A percentile compares a stretch with the other conserved stretches of the same genome.
phyloP scores from a whole-genome alignment of 2,329 filamentous ascomycete genomes.

The Fusarium sp. region DNA sequence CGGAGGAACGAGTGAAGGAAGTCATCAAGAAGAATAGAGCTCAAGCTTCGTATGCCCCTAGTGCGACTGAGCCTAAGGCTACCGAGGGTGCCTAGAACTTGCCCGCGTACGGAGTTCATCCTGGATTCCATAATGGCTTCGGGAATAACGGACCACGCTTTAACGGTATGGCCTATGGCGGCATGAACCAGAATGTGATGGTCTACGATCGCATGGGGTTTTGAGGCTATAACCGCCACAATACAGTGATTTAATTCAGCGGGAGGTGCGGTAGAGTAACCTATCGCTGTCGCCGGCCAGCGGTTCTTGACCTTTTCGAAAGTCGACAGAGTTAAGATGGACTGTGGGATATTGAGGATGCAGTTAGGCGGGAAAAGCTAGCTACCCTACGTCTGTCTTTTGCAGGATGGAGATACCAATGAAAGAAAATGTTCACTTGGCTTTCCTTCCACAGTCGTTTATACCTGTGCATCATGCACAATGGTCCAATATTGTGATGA shows the following conservation, averaged over 20 bases:
- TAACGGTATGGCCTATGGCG: slow-evolving; percentile 9
- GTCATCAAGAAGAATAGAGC: slow-evolving; percentile 78
- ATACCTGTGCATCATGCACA: not conserved
- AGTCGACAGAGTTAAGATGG: not conserved
- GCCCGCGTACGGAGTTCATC: slow-evolving; percentile 23
- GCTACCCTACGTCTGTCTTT: slow-evolving; percentile 18
- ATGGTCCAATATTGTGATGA: not conserved
- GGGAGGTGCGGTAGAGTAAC: not conserved
- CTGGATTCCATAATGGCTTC: slow-evolving; percentile 6
- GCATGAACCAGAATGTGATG: not conserved
- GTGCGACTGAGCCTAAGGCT: slow-evolving; percentile 51
- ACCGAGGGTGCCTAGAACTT: slow-evolving; percentile 44
- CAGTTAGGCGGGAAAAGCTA: not conserved
- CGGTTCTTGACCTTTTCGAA: not conserved
- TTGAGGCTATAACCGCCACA: not conserved
- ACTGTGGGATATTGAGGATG: not conserved
- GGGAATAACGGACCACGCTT: slow-evolving; percentile 8
- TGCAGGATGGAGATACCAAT: slow-evolving; percentile 29
- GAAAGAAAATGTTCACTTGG: not conserved
- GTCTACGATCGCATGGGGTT: slow-evolving; percentile 5
- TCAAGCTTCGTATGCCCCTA: slow-evolving; percentile 63
- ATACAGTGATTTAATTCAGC: not conserved
- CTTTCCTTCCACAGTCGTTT: not conserved
- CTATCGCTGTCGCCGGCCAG: not conserved
- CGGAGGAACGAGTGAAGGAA: slow-evolving; percentile 82